These are phyloP conservation scores for Colletotrichum ledebouriae DNA, from an alignment of 2,329 filamentous ascomycete species.

Conservation along the genomic window DNA sequence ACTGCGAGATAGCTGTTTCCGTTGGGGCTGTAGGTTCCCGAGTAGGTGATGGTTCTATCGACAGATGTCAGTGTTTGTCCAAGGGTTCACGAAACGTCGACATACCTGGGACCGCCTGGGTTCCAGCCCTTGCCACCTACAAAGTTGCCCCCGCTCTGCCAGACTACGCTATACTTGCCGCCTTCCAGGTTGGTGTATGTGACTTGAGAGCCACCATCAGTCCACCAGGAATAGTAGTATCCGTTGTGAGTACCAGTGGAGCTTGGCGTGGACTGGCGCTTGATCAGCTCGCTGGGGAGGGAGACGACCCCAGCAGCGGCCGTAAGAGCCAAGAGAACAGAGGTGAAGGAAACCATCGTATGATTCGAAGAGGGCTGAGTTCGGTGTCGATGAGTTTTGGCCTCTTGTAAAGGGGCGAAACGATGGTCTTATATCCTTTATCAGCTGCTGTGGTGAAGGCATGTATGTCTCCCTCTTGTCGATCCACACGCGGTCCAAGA, in stretches of 20 bases:
- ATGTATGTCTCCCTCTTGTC: no score
- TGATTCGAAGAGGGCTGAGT: no score
- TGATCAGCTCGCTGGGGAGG: slow-evolving; percentile 23
- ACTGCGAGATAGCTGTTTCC: slow-evolving; percentile 56
- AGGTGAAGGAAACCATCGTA: slow-evolving; percentile 25
- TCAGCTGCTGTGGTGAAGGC: no score
- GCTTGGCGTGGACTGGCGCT: slow-evolving; percentile 51
- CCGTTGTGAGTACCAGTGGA: slow-evolving; percentile 54
- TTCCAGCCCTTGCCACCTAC: slow-evolving; percentile 72
- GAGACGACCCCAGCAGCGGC: slow-evolving; percentile 7
- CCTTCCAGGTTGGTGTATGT: slow-evolving; percentile 57
- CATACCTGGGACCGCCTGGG: slow-evolving; percentile 63
- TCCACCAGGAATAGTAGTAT: slow-evolving; percentile 65
- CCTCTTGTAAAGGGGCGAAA: neutral
- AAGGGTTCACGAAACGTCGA: neutral
- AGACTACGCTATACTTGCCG: slow-evolving; percentile 60
- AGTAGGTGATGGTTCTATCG: slow-evolving; percentile 50
- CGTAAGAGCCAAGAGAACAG: slow-evolving; percentile 17
- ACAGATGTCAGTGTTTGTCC: slow-evolving; percentile 22
- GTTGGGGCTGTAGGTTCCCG: slow-evolving; percentile 54
- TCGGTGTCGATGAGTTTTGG: no score
- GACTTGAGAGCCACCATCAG: slow-evolving; percentile 58
- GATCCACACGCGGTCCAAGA: no score
- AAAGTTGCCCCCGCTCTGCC: slow-evolving; percentile 64
- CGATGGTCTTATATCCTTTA: neutral